Conservation (phyloP, 345 rosid species). For the Melaleuca alternifolia region DNA sequence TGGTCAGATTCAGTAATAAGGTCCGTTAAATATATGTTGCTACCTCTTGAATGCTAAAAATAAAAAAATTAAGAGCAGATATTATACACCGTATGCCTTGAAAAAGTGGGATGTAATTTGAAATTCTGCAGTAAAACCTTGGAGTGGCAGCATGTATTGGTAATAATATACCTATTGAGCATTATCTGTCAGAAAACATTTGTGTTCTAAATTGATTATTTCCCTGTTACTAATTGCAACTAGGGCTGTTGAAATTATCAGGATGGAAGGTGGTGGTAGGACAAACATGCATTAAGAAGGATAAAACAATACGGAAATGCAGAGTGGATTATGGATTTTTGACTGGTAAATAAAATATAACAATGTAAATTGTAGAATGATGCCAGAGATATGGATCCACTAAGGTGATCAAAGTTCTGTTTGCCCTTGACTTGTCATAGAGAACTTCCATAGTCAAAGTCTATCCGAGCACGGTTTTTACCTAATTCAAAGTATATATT, state of each 20-base stretch:
- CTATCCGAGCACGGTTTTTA: not conserved
- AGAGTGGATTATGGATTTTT: not conserved
- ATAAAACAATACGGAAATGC: not conserved
- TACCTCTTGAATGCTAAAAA: not conserved
- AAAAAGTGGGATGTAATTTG: not conserved
- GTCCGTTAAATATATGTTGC: not conserved
- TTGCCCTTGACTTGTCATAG: not conserved
- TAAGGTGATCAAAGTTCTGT: not conserved
- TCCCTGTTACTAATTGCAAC: not conserved
- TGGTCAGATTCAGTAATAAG: not conserved
- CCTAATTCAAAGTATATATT: not conserved
- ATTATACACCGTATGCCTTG: not conserved
- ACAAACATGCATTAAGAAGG: not conserved
- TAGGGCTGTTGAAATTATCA: not conserved
- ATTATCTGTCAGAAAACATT: not conserved
- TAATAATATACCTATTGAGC: not conserved
- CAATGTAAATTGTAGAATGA: not conserved
- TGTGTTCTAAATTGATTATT: not conserved
- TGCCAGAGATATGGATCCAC: not conserved
- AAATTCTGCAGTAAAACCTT: not conserved
- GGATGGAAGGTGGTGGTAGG: not conserved
- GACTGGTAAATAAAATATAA: not conserved
- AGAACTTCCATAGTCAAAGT: not conserved
- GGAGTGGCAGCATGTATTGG: not conserved
- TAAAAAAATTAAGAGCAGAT: not conserved